Base-by-base conservation (phyloP, 768 basidiomycete species). In the Polyporus arcularius region DNA sequence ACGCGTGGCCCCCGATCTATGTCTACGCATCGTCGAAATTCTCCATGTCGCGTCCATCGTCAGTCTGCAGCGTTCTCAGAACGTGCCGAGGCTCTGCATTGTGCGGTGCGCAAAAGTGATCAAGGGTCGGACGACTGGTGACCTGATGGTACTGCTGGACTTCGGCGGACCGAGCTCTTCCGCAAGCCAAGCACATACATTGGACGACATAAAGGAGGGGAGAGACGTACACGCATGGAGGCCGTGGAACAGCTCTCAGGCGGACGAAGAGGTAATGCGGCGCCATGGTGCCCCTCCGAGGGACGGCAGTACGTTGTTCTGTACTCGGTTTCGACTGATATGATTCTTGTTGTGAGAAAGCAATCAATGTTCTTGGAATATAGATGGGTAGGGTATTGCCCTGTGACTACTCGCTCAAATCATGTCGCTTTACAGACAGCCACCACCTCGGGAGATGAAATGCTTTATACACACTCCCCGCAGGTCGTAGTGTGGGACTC, bases 171-270 rank as follows among this genome's bases (percentile, higher is more conserved):
- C 55, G 39, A 58, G 53, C 9, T 53, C 55, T 12, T n/a, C 30
- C 16, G 41, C 64, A 4, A 21, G 58, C 21, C 42, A 40, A 42
- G 55, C 64, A 26, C 62, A 62, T 57, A 62, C 58, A 8, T 67
- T 70, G 2, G 77, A 77, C 40, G 70, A 71, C 5, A 78, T 85
- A 30, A 62, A 69, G 10, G 73, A 74, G 21, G 82, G 79, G 1
- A 66, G 65, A 8, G 78, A 79, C 2, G 70, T 84, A 12, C 71
- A 74, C 46, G 72, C 80, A 7, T 85, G 83, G 81, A 67, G 74
- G 40, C 85, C 85, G 4, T 86, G 82, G 82, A 53, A 58, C 10
- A 59, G 55, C 2, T 52, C 50, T 7, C 15, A 57, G 45, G 18
- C 15, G 32, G 2, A 38, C 6, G 45, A 54, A 6, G 55, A 49